Evolutionary conservation across 129 eudicot genomes (phyloP), one percentile per base, ranked within the genome.

Genomic region (Deinandra increscens): DNA sequence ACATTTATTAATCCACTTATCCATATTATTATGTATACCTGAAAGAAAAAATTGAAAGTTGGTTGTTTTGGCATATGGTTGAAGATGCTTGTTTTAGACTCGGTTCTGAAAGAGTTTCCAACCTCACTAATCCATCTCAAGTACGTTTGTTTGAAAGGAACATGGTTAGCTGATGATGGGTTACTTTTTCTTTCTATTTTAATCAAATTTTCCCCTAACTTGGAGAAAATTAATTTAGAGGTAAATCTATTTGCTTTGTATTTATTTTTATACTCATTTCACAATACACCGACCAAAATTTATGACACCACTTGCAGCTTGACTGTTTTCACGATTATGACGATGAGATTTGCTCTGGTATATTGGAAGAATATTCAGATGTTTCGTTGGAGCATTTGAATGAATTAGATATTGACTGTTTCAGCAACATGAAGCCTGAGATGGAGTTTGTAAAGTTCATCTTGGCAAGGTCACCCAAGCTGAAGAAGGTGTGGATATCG

Each of bases 391-490:
- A n/a, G n/a, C n/a, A n/a, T n/a, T n/a, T n/a, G 37, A 55, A 55
- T 12, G 15, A 55, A 55, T 22, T 55, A 15, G 36, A 9, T 34
- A 55, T 55, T 23, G 0, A 22, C 1, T 3, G 11, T 22, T 9
- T 55, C 2, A 9, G 0, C 36, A 55, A 55, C 37, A 9, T 10
- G 0, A 23, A 55, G 36, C 4, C 15, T 23, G n/a, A 1, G 15
- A 3, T 55, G 61, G 37, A 55, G 17, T 22, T 54, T 55, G 61
- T 55, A 17, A 55, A 23, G 61, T 54, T 54, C 22, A 54, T 54
- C 34, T 17, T 50, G 58, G 29, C 58, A 22, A 55, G 61, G 61
- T n/a, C n/a, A n/a, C n/a, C n/a, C n/a, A n/a, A n/a, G n/a, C n/a
- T n/a, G n/a, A n/a, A n/a, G n/a, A n/a, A 55, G 61, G 34, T 55